A percentile compares a stretch with the other conserved stretches of the same genome.
These are phyloP conservation scores for Panicum miliaceum DNA, from an alignment of 176 grass and related monocot species.

Conservation along the genomic window DNA sequence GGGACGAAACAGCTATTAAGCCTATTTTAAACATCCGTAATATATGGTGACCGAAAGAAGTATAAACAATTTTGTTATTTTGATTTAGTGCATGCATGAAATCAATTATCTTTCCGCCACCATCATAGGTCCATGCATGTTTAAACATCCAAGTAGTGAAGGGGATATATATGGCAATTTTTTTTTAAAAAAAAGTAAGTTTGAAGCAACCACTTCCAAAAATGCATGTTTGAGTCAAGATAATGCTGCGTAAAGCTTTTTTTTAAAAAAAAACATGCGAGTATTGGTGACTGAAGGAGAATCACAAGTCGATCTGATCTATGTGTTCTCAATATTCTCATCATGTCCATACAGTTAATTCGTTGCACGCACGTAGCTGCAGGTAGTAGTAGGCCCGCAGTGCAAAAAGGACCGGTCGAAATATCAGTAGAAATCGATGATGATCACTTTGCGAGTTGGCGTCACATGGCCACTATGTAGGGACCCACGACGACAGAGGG, in stretches of 20 bases:
- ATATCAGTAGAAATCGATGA: slow-evolving; percentile 1
- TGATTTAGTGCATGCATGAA: background rate
- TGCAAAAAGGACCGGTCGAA: background rate
- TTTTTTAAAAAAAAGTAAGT: background rate
- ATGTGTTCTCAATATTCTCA: background rate
- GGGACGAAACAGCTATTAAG: too few species aligned
- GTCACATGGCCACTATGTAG: slow-evolving; percentile 34
- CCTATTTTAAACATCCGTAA: too few species aligned
- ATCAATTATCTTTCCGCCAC: background rate
- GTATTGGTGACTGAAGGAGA: background rate
- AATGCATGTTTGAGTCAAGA: background rate
- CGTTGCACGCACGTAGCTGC: background rate
- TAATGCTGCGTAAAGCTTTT: background rate
- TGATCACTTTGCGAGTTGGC: slow-evolving; percentile 48
- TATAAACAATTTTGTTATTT: background rate
- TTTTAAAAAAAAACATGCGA: background rate
- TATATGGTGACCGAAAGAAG: background rate
- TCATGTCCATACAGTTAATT: background rate
- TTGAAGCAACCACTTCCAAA: background rate
- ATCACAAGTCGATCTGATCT: background rate
- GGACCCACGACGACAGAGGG: slow-evolving; percentile 34
- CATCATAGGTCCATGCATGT: background rate
- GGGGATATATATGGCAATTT: background rate
- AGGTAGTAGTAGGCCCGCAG: background rate
- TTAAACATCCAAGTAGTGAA: background rate